phyloP scores from a whole-genome alignment of 345 rosid species.

The Eucalyptus pumila region DNA sequence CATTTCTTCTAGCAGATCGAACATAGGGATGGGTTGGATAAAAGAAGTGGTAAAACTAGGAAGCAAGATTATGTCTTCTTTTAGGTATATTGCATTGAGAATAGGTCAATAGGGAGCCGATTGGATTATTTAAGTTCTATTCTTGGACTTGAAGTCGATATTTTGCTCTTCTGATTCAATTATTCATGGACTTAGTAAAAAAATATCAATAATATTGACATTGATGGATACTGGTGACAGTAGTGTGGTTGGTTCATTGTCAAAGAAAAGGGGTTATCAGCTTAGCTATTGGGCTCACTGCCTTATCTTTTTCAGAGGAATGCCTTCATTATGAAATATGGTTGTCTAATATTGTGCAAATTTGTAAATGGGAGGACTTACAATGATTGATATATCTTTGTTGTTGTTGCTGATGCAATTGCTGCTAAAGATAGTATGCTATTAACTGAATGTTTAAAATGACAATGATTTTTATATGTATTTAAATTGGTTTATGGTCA shows the following conservation, averaged over 20 bases:
- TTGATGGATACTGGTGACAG: background rate
- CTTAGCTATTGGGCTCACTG: background rate
- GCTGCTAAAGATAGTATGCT: background rate
- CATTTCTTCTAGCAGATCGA: background rate
- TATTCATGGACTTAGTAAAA: background rate
- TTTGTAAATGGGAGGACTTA: background rate
- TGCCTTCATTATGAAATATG: background rate
- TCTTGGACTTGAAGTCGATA: background rate
- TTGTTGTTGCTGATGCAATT: background rate
- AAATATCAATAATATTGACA: background rate
- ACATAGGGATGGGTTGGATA: background rate
- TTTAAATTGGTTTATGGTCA: background rate
- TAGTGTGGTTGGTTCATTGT: background rate
- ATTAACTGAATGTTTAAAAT: background rate
- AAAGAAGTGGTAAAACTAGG: background rate
- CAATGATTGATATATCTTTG: background rate
- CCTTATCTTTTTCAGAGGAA: background rate
- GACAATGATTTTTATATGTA: background rate
- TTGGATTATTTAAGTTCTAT: background rate
- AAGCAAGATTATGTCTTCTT: background rate
- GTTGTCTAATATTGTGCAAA: background rate
- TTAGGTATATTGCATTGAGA: background rate
- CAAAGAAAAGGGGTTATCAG: background rate
- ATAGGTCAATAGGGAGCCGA: background rate
- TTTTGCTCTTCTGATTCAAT: background rate